These are phyloP conservation scores for Alternaria angustiovoidea DNA, from an alignment of 2,329 filamentous ascomycete species.

Conservation along the genomic window DNA sequence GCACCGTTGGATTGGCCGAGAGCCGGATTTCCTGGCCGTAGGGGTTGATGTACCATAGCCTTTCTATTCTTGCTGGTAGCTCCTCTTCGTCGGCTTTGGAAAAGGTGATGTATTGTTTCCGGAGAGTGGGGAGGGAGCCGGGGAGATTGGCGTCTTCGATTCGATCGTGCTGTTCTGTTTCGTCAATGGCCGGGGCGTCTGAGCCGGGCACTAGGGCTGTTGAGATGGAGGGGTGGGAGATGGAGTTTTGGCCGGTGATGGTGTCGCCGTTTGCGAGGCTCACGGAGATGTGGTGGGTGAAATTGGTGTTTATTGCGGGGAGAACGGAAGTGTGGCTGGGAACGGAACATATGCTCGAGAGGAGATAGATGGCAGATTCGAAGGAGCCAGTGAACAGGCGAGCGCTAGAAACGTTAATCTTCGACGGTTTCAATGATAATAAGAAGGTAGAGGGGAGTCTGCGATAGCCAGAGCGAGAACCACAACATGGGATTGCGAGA, in stretches of 20 bases:
- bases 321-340: slow-evolving; percentile 79
- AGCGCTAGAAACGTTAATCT: slow-evolving; percentile 62
- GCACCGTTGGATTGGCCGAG: slow-evolving; percentile 79
- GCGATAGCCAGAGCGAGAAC: not conserved
- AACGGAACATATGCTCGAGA: slow-evolving; percentile 87
- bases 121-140: slow-evolving; percentile 79
- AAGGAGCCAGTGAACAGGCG: slow-evolving; percentile 91
- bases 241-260: slow-evolving; percentile 86
- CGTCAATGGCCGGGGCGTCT: slow-evolving; percentile 35
- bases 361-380: slow-evolving; percentile 88
- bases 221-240: slow-evolving; percentile 43
- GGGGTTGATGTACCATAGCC: slow-evolving; percentile 97
- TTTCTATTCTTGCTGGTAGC: slow-evolving; percentile 76
- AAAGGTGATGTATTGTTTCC: slow-evolving; percentile 83
- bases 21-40: slow-evolving; percentile 96
- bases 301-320: slow-evolving; percentile 92
- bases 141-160: slow-evolving; percentile 84
- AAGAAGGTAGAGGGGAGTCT: not conserved
- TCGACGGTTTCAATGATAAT: too few relatives aligned
- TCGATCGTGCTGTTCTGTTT: slow-evolving; percentile 66
- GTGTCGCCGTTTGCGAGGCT: slow-evolving; percentile 76
- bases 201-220: slow-evolving; percentile 36
- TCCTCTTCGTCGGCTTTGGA: slow-evolving; percentile 78
- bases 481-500: not conserved
- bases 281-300: slow-evolving; percentile 92